Conservation (phyloP, 306 rosid species). For the Castanospermum australe region DNA sequence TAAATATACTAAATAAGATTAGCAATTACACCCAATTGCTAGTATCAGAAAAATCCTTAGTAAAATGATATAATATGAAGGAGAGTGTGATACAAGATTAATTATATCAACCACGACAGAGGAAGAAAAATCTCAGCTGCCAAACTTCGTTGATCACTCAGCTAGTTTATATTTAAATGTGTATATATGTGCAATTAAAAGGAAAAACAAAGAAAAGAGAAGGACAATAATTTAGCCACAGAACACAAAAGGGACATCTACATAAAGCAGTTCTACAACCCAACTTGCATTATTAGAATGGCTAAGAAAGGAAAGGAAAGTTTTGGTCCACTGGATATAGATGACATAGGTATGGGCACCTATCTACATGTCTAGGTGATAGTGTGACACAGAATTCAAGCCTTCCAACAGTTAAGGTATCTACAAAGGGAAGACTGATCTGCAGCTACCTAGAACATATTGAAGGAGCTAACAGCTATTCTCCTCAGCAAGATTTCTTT, state of each 20-base stretch:
- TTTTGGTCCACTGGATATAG: conserved; percentile 20
- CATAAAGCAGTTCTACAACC: background rate
- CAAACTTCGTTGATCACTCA: background rate
- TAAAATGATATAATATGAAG: background rate
- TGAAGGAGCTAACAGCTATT: conserved; percentile 34
- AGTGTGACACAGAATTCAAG: background rate
- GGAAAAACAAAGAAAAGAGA: too few species aligned
- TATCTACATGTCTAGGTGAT: conserved; percentile 16
- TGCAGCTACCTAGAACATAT: conserved; percentile 43
- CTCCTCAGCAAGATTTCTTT: conserved; percentile 31
- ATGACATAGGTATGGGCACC: conserved; percentile 34
- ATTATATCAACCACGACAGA: background rate
- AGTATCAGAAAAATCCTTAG: background rate
- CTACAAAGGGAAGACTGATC: conserved; percentile 41
- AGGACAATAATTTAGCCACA: background rate
- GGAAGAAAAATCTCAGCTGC: background rate
- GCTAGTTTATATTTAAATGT: background rate
- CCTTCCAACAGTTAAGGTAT: conserved; percentile 42
- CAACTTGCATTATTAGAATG: background rate
- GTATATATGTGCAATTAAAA: background rate
- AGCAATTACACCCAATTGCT: background rate
- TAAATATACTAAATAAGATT: background rate
- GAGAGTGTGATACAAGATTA: background rate
- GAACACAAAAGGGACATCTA: conserved; percentile 2
- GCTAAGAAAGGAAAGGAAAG: background rate